Conservation (phyloP, 352 stramenopile genomes). For the Pseudoperonospora humuli region DNA sequence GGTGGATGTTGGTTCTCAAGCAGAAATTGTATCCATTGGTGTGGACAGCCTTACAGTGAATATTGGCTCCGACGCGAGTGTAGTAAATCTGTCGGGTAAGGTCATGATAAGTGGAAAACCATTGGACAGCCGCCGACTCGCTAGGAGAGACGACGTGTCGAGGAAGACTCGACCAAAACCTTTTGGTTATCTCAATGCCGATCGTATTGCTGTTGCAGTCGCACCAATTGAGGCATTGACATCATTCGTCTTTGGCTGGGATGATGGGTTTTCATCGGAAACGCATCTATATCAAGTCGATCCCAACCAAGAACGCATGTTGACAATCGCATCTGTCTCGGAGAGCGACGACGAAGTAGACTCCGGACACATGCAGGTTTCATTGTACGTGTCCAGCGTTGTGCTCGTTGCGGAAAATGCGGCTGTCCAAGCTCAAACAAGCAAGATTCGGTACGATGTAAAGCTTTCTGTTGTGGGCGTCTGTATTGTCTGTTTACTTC, state of each 20-base stretch:
- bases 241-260: slow-evolving; percentile 28
- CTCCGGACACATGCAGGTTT: slow-evolving; percentile 22
- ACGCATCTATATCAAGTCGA: slow-evolving; percentile 19
- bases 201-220: slow-evolving; percentile 14
- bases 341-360: neutral
- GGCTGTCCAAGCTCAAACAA: neutral
- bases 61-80: slow-evolving; percentile 26
- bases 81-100: slow-evolving; percentile 37
- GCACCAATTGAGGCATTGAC: neutral
- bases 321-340: slow-evolving; percentile 3
- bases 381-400: slow-evolving; percentile 25
- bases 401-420: slow-evolving; percentile 12
- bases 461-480: neutral
- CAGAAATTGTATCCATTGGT: slow-evolving; percentile 27
- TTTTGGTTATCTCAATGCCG: slow-evolving; percentile 33
- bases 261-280: slow-evolving; percentile 25
- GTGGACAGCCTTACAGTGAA: slow-evolving; percentile 20
- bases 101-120: slow-evolving; percentile 50
- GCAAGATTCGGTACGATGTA: slow-evolving; percentile 29
- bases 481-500: slow-evolving; percentile 4
- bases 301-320: slow-evolving; percentile 13
- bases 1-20: slow-evolving; percentile 20
- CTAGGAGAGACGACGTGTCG: neutral
- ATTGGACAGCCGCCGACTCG: slow-evolving; percentile 26
- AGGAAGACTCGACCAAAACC: slow-evolving; percentile 3